A percentile compares a stretch with the other conserved stretches of the same genome.
Conservation (phyloP, 75 land plant genomes). For the Picea glauca region DNA sequence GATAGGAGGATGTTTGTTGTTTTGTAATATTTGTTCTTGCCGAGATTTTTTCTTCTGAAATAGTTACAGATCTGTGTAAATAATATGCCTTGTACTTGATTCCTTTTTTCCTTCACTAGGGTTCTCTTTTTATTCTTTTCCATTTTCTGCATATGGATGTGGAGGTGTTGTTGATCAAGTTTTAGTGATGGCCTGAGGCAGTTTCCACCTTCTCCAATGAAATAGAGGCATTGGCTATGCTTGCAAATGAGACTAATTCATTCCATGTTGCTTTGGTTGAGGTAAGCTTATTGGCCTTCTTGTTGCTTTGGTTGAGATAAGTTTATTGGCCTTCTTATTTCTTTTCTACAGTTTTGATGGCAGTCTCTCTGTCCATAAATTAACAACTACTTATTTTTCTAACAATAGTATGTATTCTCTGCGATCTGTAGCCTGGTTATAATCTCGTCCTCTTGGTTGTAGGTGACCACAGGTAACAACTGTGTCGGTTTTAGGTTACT, state of each 20-base stretch:
- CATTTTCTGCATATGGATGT: background rate
- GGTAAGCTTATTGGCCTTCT: slow-evolving; percentile 23
- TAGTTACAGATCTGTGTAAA: background rate
- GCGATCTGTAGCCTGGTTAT: background rate
- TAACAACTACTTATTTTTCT: no score
- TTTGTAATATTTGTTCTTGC: no score
- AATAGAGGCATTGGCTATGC: slow-evolving; percentile 40
- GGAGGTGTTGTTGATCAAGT: no score
- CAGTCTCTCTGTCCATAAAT: no score
- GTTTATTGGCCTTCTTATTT: no score
- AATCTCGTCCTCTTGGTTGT: background rate
- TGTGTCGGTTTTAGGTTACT: slow-evolving; percentile 46
- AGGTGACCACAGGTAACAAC: slow-evolving; percentile 32
- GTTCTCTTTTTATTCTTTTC: background rate
- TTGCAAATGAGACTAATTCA: slow-evolving; percentile 21
- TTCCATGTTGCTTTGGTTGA: slow-evolving; percentile 71
- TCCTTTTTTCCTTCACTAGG: background rate
- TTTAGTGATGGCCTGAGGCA: slow-evolving; percentile 11
- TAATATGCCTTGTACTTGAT: background rate
- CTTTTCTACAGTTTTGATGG: no score
- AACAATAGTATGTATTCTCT: background rate
- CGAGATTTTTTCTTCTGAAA: no score
- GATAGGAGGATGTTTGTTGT: no score
- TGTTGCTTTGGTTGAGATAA: background rate
- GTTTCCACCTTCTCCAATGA: slow-evolving; percentile 42